These are phyloP conservation scores for Theileria sp. DNA, from an alignment of 169 alveolate species.

Conservation along the genomic window DNA sequence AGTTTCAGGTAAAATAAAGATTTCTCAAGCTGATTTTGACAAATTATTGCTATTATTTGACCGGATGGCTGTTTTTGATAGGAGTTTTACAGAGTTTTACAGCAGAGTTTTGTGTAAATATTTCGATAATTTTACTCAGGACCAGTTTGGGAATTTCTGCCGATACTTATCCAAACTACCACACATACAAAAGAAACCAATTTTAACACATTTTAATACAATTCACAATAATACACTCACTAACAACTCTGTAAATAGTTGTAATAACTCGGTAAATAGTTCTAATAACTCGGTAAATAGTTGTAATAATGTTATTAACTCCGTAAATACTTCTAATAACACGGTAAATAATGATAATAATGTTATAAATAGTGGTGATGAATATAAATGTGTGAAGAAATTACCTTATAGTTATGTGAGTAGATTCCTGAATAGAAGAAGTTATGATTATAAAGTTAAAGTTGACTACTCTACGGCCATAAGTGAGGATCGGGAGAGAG, in stretches of 20 bases:
- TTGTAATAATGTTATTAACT: background rate
- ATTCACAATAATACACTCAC: no score
- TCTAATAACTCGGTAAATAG: background rate
- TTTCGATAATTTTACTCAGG: slow-evolving; percentile 39
- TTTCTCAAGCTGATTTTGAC: slow-evolving; percentile 29
- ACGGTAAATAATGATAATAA: background rate
- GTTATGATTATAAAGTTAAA: background rate
- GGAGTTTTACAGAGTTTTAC: slow-evolving; percentile 23
- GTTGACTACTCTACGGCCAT: slow-evolving; percentile 30
- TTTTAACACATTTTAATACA: background rate
- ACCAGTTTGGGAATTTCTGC: slow-evolving; percentile 56
- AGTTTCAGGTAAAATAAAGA: slow-evolving; percentile 23
- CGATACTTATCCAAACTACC: slow-evolving; percentile 41
- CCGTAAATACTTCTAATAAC: background rate
- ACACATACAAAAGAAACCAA: slow-evolving; percentile 9
- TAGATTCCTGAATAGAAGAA: slow-evolving; percentile 8
- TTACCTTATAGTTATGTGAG: background rate
- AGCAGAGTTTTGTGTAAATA: slow-evolving; percentile 21
- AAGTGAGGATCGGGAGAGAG: slow-evolving; percentile 4
- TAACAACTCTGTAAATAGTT: no score
- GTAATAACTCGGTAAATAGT: background rate
- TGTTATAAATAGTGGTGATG: no score
- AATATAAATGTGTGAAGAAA: slow-evolving; percentile 8
- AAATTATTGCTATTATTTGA: slow-evolving; percentile 33
- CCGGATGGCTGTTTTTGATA: slow-evolving; percentile 45